These are phyloP conservation scores for Laetiporus sulphureus DNA, from an alignment of 1,284 basidiomycete species.

Conservation along the genomic window DNA sequence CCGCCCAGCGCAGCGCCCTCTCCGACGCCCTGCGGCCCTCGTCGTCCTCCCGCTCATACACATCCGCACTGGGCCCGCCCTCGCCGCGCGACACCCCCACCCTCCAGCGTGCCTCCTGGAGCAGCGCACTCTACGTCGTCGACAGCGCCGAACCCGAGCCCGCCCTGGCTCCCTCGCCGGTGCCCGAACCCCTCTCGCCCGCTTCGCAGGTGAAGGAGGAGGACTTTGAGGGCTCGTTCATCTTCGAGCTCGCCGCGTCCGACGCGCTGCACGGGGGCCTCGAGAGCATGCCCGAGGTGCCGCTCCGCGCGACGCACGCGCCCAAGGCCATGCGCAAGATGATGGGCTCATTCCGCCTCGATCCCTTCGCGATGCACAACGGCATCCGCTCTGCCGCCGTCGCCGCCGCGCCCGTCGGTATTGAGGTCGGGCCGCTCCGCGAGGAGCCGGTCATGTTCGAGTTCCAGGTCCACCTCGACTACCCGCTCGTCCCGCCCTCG, in stretches of 20 bases:
- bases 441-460: conserved; percentile 19
- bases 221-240: conserved; percentile 20
- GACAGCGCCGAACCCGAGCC: conserved; percentile 7
- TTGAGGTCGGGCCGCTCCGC: conserved; percentile 23
- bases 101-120: conserved; percentile 14
- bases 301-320: conserved; percentile 66
- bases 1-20: conserved; percentile 9
- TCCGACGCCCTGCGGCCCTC: conserved; percentile 1
- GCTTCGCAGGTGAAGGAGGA: conserved; percentile 5
- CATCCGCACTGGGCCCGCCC: conserved; percentile 1
- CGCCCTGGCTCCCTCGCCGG: too few species aligned
- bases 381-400: conserved; percentile 26
- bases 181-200: conserved; percentile 4
- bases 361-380: conserved; percentile 67
- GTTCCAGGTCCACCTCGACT: conserved; percentile 21
- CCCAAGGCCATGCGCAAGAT: conserved; percentile 57
- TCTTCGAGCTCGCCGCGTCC: conserved; percentile 24
- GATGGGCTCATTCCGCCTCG: conserved; percentile 71
- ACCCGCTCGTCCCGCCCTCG: conserved; percentile 13
- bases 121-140: conserved; percentile 13
- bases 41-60: background rate
- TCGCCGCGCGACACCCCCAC: conserved; percentile 6
- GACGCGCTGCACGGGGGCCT: conserved; percentile 10
- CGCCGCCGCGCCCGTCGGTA: conserved; percentile 16
- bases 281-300: conserved; percentile 47